Base-by-base conservation (phyloP, 2,329 filamentous ascomycete genomes). In the Penicillium digitatum region DNA sequence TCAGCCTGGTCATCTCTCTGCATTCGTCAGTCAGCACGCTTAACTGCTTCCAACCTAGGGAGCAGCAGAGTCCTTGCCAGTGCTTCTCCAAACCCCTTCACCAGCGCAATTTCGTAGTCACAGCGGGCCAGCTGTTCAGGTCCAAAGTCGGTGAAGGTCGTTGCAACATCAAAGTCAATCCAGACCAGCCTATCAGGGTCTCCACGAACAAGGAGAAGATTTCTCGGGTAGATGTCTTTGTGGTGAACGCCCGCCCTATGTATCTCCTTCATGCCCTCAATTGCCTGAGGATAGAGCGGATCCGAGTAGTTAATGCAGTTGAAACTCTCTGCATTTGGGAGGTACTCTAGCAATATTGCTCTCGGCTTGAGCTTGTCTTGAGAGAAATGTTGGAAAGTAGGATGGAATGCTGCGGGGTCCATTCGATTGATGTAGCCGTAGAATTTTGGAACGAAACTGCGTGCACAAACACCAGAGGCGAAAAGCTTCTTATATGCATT, bases 111-210 rank as follows among this genome's bases (percentile, higher is more conserved):
- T 57, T 66, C 62, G 20, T 64, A 3, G 0, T 62, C 54, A 46
- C 54, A 61, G 26, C 5, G 32, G 5, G 31, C 47, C 31, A 26
- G 22, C 34, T 62, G 5, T 32, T 53, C n/a, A 40, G 47, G 50
- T 29, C 47, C 56, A 43, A 54, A 10, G 4, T 57, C 49, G 18
- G 37, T 27, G 27, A 66, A 66, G 3, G 58, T 65, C 14, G 39
- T 65, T 32, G 63, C 52, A 62, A 65, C 53, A 59, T 66, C 63
- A 54, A 66, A 64, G 24, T 66, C 61, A 48, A 62, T 54, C 64
- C 65, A 66, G 8, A 66, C 58, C 22, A 66, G 5, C 46, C 60
- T 60, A 32, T 60, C 55, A 0, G 45, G 45, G 8, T 54, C 31
- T 40, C 58, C 61, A 50, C 12, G 59, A 14, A 64, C 52, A 38